phyloP scores from a whole-genome alignment of 2,329 filamentous ascomycete genomes.

The Cercospora canescens region DNA sequence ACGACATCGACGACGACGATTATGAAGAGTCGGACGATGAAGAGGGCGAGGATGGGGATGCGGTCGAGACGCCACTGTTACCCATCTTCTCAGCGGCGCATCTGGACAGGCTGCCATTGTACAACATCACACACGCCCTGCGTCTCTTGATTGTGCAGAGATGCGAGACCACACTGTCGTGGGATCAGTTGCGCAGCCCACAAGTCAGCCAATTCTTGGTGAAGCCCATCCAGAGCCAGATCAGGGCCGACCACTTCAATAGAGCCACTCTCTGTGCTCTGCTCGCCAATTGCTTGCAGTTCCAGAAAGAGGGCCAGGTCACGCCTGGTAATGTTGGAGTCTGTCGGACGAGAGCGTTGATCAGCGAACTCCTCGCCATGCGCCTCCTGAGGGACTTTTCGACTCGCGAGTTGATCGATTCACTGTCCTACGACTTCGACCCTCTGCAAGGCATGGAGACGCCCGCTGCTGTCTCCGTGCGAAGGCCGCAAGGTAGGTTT shows the following conservation, averaged over 20 bases:
- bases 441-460: conserved; percentile 78
- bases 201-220: conserved; percentile 94
- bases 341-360: conserved; percentile 79
- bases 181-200: conserved; percentile 93
- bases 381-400: conserved; percentile 87
- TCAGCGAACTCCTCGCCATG: conserved; percentile 88
- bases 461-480: conserved; percentile 41
- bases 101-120: conserved; percentile 82
- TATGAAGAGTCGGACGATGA: conserved; percentile 42
- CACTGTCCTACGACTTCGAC: conserved; percentile 91
- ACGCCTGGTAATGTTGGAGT: conserved; percentile 83
- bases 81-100: conserved; percentile 80
- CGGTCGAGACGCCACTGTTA: conserved; percentile 57
- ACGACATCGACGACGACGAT: conserved; percentile 30
- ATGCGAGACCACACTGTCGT: conserved; percentile 88
- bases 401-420: conserved; percentile 88
- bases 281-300: conserved; percentile 92
- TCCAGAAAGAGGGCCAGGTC: conserved; percentile 79
- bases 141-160: conserved; percentile 79
- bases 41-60: conserved; percentile 45
- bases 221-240: conserved; percentile 92
- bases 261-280: conserved; percentile 84
- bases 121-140: conserved; percentile 86
- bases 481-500: conserved; percentile 56
- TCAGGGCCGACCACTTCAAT: conserved; percentile 79